These are phyloP conservation scores for Heterobasidion occidentale DNA, from an alignment of 1,284 basidiomycete species.

Conservation along the genomic window DNA sequence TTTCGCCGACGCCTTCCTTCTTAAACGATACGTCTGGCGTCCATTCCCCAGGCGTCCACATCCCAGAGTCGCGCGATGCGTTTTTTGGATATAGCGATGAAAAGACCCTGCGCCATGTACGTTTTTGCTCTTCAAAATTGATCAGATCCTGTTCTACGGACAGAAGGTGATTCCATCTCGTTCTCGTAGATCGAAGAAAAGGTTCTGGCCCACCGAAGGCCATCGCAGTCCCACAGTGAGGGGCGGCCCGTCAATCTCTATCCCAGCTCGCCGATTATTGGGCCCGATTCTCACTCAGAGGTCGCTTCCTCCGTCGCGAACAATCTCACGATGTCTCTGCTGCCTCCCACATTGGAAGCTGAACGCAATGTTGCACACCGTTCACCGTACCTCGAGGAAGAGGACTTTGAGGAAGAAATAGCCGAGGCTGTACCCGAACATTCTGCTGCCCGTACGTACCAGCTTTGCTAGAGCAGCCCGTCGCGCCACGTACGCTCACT, in stretches of 20 bases:
- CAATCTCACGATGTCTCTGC: constrained; percentile 31
- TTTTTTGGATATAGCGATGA: constrained; percentile 75
- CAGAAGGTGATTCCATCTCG: background rate
- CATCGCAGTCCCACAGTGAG: constrained; percentile 26
- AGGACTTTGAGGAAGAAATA: constrained; percentile 23
- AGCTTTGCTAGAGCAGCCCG: constrained; percentile 4
- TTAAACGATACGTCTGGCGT: background rate
- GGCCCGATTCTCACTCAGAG: constrained; percentile 35
- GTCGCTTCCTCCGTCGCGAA: constrained; percentile 26
- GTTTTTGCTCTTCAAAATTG: constrained; percentile 16
- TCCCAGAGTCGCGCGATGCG: constrained; percentile 56
- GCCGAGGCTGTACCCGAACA: background rate
- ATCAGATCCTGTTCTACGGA: background rate
- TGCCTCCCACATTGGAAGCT: constrained; percentile 18
- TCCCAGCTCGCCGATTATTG: background rate
- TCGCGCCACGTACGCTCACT: constrained; percentile 2
- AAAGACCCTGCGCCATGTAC: constrained; percentile 62
- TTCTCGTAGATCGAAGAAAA: constrained; percentile 64
- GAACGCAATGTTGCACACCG: background rate
- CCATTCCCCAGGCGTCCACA: constrained; percentile 28
- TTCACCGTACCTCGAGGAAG: constrained; percentile 29
- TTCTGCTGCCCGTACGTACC: background rate
- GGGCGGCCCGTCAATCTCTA: constrained; percentile 13
- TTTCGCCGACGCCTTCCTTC: background rate
- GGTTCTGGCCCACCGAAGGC: constrained; percentile 51